phyloP scores from a whole-genome alignment of 805 yeast genomes.

The Suhomyces sp. region DNA sequence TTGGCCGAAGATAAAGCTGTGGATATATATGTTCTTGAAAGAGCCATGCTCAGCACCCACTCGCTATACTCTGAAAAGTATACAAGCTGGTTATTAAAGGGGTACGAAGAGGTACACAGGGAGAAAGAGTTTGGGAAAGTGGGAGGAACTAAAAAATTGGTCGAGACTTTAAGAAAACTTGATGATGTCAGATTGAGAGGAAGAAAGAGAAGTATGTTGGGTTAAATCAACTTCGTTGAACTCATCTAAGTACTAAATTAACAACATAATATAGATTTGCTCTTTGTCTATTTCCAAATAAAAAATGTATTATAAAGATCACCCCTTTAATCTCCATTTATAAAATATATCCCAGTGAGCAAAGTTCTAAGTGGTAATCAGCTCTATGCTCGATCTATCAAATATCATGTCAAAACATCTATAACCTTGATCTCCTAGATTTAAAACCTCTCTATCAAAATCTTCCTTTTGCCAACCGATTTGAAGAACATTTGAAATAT shows the following conservation, averaged over 20 bases:
- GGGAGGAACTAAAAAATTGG: constrained; percentile 41
- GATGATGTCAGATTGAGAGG: constrained; percentile 90
- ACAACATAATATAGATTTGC: too few relatives aligned
- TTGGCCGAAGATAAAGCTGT: constrained; percentile 93
- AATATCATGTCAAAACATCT: constrained; percentile 13
- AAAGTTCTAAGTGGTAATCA: too few relatives aligned
- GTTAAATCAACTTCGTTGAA: too few relatives aligned
- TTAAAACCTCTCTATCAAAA: constrained; percentile 2
- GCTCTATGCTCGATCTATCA: constrained; percentile 11
- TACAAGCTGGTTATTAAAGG: constrained; percentile 69
- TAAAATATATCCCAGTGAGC: too few relatives aligned
- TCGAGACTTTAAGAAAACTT: constrained; percentile 62
- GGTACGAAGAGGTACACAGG: constrained; percentile 50
- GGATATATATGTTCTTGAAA: constrained; percentile 89
- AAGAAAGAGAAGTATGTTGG: constrained; percentile 92
- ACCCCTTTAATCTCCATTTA: too few relatives aligned
- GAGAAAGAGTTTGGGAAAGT: constrained; percentile 27
- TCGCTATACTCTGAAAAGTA: constrained; percentile 67
- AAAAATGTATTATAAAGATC: too few relatives aligned
- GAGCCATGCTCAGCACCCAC: constrained; percentile 91
- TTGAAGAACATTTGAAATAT: constrained; percentile 7
- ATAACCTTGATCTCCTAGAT: constrained; percentile 11
- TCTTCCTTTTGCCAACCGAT: constrained; percentile 12
- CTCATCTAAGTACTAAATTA: too few relatives aligned
- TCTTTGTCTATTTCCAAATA: too few relatives aligned